A percentile compares a stretch with the other conserved stretches of the same genome.
phyloP scores from a whole-genome alignment of 2,329 filamentous ascomycete species.

The Talaromyces albobiverticillius region DNA sequence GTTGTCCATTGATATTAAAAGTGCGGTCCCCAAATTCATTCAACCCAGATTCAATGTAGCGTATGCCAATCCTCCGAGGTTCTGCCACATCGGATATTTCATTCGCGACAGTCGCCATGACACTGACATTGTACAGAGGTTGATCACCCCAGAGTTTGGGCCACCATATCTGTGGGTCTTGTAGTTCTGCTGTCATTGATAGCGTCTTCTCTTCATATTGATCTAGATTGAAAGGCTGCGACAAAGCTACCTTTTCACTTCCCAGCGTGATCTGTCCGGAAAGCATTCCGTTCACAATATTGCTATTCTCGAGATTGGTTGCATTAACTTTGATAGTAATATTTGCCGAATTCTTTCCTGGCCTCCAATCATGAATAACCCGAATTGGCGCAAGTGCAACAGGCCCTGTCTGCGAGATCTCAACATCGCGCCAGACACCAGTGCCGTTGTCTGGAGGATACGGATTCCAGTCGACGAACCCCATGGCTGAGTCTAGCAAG shows the following conservation, averaged over 20 bases:
- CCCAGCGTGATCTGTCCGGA: slow-evolving; percentile 20
- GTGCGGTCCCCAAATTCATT: slow-evolving; percentile 54
- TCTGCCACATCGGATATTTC: slow-evolving; percentile 33
- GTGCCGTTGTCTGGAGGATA: slow-evolving; percentile 62
- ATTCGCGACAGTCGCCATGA: slow-evolving; percentile 25
- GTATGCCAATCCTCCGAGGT: slow-evolving; percentile 50
- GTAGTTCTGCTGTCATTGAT: slow-evolving; percentile 35
- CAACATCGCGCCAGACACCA: slow-evolving; percentile 60
- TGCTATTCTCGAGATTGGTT: slow-evolving; percentile 27
- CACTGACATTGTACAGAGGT: slow-evolving; percentile 47
- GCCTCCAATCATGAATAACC: slow-evolving; percentile 43
- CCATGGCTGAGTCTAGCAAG: slow-evolving; percentile 57
- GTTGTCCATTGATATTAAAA: slow-evolving; percentile 56
- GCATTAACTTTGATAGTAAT: slow-evolving; percentile 41
- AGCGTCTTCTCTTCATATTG: slow-evolving; percentile 41
- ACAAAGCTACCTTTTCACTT: slow-evolving; percentile 22
- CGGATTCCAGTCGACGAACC: slow-evolving; percentile 63
- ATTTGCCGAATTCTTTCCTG: slow-evolving; percentile 36
- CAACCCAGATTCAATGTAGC: slow-evolving; percentile 52
- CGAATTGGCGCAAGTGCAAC: slow-evolving; percentile 46
- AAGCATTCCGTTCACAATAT: slow-evolving; percentile 21
- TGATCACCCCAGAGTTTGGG: slow-evolving; percentile 59
- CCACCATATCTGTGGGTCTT: slow-evolving; percentile 58
- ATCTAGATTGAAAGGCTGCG: slow-evolving; percentile 34
- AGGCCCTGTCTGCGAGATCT: slow-evolving; percentile 54